Evolutionary conservation across 2,329 filamentous ascomycete genomes (phyloP).

Genomic region (Sclerotinia sclerotiorum): DNA sequence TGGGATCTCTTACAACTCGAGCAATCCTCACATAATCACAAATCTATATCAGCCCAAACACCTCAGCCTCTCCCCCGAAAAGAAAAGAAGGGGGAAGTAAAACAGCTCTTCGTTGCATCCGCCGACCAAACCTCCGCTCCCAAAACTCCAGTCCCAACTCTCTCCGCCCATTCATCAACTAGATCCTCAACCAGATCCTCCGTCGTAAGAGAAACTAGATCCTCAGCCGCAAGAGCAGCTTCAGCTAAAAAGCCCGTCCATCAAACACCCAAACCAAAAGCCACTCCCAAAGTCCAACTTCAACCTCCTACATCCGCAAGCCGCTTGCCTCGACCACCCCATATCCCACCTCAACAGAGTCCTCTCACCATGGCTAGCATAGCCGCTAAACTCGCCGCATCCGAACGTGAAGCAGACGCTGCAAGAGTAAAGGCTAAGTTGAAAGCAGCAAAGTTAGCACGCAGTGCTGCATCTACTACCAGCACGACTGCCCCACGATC

Average conservation of each 20-base stretch:
- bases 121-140: conserved; percentile 33
- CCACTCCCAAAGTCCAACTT: conserved; percentile 33
- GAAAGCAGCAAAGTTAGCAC: conserved; percentile 50
- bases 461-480: conserved; percentile 19
- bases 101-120: conserved; percentile 22
- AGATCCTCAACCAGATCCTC: conserved; percentile 10
- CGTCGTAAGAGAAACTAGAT: conserved; percentile 9
- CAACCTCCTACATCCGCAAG: conserved; percentile 27
- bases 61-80: conserved; percentile 26
- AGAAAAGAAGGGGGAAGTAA: conserved; percentile 18
- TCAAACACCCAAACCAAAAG: conserved; percentile 22
- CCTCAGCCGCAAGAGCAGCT: conserved; percentile 15
- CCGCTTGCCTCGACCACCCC: conserved; percentile 37
- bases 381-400: conserved; percentile 62
- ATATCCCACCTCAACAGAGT: conserved; percentile 48
- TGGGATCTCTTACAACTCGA: conserved; percentile 45
- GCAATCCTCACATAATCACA: conserved; percentile 41
- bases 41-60: conserved; percentile 34
- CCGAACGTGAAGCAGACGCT: conserved; percentile 63
- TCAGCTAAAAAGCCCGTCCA: conserved; percentile 23
- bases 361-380: conserved; percentile 62
- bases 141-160: conserved; percentile 26
- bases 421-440: conserved; percentile 63
- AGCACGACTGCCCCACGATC: conserved; percentile 2
- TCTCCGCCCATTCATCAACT: conserved; percentile 18